Percentiles rank a stretch among this genome's conserved stretches.
Evolutionary conservation across 495 filamentous ascomycete species (phyloP).

Genomic region (Coniosporium apollinis): DNA sequence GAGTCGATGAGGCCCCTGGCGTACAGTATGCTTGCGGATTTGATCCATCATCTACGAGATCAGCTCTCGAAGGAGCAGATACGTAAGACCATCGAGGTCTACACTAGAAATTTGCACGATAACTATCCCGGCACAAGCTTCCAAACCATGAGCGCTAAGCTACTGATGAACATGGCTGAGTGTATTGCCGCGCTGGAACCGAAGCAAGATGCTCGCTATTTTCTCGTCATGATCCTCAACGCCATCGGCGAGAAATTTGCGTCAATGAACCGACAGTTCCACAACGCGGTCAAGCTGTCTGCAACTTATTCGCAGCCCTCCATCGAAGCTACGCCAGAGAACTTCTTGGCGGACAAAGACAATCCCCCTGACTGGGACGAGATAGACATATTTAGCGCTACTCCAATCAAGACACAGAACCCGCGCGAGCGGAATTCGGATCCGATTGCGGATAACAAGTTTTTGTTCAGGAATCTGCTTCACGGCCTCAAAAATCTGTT

Average conservation of each 20-base stretch:
- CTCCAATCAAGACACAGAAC: conserved; percentile 88
- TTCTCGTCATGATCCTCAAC: conserved; percentile 91
- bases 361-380: conserved; percentile 86
- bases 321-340: conserved; percentile 53
- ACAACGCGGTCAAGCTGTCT: conserved; percentile 85
- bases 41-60: conserved; percentile 94
- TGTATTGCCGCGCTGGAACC: conserved; percentile 82
- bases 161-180: conserved; percentile 93
- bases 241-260: conserved; percentile 97
- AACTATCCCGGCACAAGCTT: conserved; percentile 96
- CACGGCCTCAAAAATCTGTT: conserved; percentile 94
- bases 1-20: conserved; percentile 91
- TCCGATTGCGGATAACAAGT: conserved; percentile 95
- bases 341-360: conserved; percentile 67
- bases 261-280: conserved; percentile 90
- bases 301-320: conserved; percentile 48
- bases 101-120: conserved; percentile 90
- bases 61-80: conserved; percentile 73
- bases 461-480: conserved; percentile 95
- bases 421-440: conserved; percentile 81
- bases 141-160: conserved; percentile 98
- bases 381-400: conserved; percentile 91
- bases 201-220: conserved; percentile 85
- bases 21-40: conserved; percentile 94
- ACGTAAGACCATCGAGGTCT: conserved; percentile 84